phyloP scores from a whole-genome alignment of 495 filamentous ascomycete genomes.

The Aspergillus egyptiacus region DNA sequence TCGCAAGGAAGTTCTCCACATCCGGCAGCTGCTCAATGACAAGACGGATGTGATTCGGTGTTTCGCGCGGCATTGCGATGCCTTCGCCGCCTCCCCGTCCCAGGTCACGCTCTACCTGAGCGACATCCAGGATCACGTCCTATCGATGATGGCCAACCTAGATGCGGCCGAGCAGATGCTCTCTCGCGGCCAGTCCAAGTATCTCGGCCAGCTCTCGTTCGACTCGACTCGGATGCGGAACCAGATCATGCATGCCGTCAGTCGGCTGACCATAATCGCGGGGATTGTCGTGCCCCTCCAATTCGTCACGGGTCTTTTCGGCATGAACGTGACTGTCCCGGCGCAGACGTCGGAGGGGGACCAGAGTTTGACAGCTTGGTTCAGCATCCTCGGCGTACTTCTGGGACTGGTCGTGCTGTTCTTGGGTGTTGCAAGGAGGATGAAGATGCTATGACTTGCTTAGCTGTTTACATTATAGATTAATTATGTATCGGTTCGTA shows the following conservation, averaged over 20 bases:
- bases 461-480: too few species aligned
- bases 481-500: background rate
- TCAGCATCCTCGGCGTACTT: slow-evolving; percentile 62
- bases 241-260: slow-evolving; percentile 64
- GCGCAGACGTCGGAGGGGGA: slow-evolving; percentile 41
- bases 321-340: slow-evolving; percentile 88
- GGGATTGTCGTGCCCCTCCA: slow-evolving; percentile 87
- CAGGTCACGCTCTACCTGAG: slow-evolving; percentile 87
- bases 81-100: slow-evolving; percentile 71
- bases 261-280: slow-evolving; percentile 79
- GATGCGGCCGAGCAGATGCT: slow-evolving; percentile 91
- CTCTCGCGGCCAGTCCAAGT: slow-evolving; percentile 78
- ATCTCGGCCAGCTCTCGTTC: slow-evolving; percentile 80
- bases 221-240: slow-evolving; percentile 74
- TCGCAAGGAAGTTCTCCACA: slow-evolving; percentile 79
- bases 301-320: slow-evolving; percentile 80
- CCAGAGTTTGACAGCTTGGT: slow-evolving; percentile 55
- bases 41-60: slow-evolving; percentile 91
- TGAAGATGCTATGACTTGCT: slow-evolving; percentile 10
- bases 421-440: slow-evolving; percentile 12
- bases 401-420: slow-evolving; percentile 14
- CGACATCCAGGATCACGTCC: slow-evolving; percentile 92
- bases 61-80: slow-evolving; percentile 90
- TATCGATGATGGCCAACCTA: slow-evolving; percentile 91
- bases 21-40: slow-evolving; percentile 81